A percentile compares a stretch with the other conserved stretches of the same genome.
These are phyloP conservation scores for Stephania yunnanensis DNA, from an alignment of 164 flowering plant species.

Conservation along the genomic window DNA sequence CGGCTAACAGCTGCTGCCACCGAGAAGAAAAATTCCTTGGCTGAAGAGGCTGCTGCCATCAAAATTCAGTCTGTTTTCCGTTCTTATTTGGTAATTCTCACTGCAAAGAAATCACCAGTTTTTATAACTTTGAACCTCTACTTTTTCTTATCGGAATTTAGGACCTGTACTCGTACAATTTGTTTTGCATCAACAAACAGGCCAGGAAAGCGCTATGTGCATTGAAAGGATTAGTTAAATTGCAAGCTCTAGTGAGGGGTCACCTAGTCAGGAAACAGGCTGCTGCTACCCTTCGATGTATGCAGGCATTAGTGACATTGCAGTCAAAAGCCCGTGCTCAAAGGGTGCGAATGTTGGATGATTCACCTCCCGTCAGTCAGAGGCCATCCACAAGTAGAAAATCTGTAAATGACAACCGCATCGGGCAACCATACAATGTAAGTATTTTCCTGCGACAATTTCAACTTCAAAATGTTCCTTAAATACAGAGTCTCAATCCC, in stretches of 20 bases:
- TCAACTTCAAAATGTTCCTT: neutral
- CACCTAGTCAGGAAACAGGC: slow-evolving; percentile 88
- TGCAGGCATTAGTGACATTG: slow-evolving; percentile 78
- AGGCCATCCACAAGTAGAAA: slow-evolving; percentile 44
- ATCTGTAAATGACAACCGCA: slow-evolving; percentile 43
- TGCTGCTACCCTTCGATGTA: slow-evolving; percentile 79
- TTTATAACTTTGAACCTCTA: neutral
- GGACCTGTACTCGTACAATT: too few relatives aligned
- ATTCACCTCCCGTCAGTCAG: slow-evolving; percentile 27
- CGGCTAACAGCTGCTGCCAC: slow-evolving; percentile 34
- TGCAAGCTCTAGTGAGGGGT: slow-evolving; percentile 92
- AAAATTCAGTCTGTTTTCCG: slow-evolving; percentile 72
- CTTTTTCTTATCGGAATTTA: too few relatives aligned
- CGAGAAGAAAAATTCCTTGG: slow-evolving; percentile 23
- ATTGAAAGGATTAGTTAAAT: slow-evolving; percentile 79
- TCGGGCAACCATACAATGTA: slow-evolving; percentile 42
- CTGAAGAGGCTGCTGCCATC: slow-evolving; percentile 60
- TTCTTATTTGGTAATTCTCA: slow-evolving; percentile 45
- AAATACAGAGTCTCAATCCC: neutral
- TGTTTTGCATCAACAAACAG: slow-evolving; percentile 24
- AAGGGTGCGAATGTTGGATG: slow-evolving; percentile 55
- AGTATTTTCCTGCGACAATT: slow-evolving; percentile 12
- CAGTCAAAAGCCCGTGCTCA: slow-evolving; percentile 82
- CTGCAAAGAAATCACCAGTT: neutral
- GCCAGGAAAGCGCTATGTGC: slow-evolving; percentile 89